A percentile compares a stretch with the other conserved stretches of the same genome.
These are phyloP conservation scores for Trichoderma parareesei DNA, from an alignment of 495 filamentous ascomycete genomes.

Conservation along the genomic window DNA sequence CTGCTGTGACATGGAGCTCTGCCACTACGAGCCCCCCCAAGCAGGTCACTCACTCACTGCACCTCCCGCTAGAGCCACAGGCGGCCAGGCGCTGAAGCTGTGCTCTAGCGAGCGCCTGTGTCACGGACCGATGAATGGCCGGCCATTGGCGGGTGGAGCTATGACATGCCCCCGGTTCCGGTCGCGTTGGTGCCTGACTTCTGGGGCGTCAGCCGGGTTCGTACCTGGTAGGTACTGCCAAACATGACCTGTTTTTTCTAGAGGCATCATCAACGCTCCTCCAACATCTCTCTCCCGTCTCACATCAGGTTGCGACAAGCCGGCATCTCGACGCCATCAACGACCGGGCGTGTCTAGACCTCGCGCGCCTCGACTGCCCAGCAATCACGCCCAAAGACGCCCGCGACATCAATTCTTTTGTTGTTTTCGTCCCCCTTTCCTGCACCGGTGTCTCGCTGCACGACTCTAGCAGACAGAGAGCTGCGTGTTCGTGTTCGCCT, in stretches of 20 bases:
- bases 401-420: background rate
- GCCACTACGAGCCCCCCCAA: background rate
- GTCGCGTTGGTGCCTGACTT: constrained; percentile 8
- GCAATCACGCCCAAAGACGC: background rate
- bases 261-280: background rate
- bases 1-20: background rate
- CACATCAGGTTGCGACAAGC: constrained; percentile 2
- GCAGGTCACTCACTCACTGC: background rate
- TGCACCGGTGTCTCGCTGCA: background rate
- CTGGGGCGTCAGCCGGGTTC: background rate
- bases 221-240: background rate
- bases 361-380: background rate
- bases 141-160: background rate
- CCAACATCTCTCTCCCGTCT: background rate
- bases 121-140: constrained; percentile 5
- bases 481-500: constrained; percentile 9
- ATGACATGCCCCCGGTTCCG: background rate
- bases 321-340: constrained; percentile 1
- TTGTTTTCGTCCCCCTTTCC: background rate
- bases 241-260: background rate
- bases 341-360: background rate
- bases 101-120: background rate
- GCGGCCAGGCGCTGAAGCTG: background rate
- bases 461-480: background rate
- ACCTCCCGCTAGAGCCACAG: no score